phyloP scores from a whole-genome alignment of 2,329 filamentous ascomycete species.

The Sarocladium brachiariae region DNA sequence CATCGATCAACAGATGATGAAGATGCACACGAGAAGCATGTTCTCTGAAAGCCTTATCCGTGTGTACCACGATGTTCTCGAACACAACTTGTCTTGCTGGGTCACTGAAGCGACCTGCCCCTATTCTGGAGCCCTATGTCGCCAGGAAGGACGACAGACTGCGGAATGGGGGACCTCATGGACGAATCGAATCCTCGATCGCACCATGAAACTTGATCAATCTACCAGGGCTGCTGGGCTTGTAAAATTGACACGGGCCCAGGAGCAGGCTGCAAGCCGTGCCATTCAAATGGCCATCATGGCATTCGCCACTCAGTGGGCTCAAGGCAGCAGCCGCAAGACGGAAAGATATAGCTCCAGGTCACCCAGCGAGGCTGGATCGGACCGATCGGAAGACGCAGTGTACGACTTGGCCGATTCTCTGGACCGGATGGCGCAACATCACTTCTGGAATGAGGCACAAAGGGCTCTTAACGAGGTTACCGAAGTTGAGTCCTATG shows the following conservation, averaged over 20 bases:
- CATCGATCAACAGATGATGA: slow-evolving; percentile 14
- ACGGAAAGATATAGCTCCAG: neutral
- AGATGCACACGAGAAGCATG: slow-evolving; percentile 22
- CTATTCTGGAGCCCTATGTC: slow-evolving; percentile 24
- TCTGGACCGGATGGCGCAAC: slow-evolving; percentile 31
- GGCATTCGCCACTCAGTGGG: slow-evolving; percentile 46
- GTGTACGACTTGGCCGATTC: slow-evolving; percentile 21
- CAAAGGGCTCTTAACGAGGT: slow-evolving; percentile 28
- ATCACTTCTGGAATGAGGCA: slow-evolving; percentile 32
- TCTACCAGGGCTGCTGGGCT: slow-evolving; percentile 32
- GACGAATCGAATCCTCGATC: slow-evolving; percentile 42
- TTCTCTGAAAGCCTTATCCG: slow-evolving; percentile 36
- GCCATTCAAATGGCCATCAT: slow-evolving; percentile 43
- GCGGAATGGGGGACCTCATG: slow-evolving; percentile 31
- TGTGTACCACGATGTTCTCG: slow-evolving; percentile 48
- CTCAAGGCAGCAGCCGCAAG: slow-evolving; percentile 9
- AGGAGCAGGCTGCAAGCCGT: slow-evolving; percentile 36
- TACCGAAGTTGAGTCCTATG: slow-evolving; percentile 31
- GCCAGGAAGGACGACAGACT: slow-evolving; percentile 14
- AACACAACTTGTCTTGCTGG: slow-evolving; percentile 48
- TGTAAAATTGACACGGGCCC: slow-evolving; percentile 29
- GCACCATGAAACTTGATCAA: slow-evolving; percentile 40
- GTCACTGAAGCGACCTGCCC: slow-evolving; percentile 46
- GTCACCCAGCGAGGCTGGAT: slow-evolving; percentile 2
- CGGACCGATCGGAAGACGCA: neutral